These are phyloP conservation scores for Tausonia pullulans DNA, from an alignment of 1,284 basidiomycete species.

Conservation along the genomic window DNA sequence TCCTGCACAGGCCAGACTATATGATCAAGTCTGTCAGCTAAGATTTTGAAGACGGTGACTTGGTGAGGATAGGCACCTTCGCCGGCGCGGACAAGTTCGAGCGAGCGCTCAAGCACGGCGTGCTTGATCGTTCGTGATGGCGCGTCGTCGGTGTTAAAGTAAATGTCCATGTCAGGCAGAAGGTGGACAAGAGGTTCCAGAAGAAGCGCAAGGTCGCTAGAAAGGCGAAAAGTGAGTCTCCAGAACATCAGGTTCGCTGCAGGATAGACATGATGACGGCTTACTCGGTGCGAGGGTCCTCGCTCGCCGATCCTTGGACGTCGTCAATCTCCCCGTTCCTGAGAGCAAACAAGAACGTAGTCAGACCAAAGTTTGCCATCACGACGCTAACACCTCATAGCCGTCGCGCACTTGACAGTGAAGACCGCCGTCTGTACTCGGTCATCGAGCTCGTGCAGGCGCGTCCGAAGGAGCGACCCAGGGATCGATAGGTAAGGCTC, in stretches of 20 bases:
- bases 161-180: slow-evolving; percentile 3
- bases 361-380: not conserved
- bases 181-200: slow-evolving; percentile 1
- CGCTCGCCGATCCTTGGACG: not conserved
- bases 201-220: not conserved
- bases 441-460: not conserved
- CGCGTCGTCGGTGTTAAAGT: slow-evolving; percentile 9
- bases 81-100: not conserved
- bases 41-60: no score
- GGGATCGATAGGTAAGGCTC: slow-evolving; percentile 6
- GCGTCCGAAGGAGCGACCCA: not conserved
- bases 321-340: not conserved
- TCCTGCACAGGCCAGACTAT: not conserved
- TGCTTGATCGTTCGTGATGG: not conserved
- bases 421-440: slow-evolving; percentile 1
- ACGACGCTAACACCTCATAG: not conserved
- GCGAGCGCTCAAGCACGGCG: not conserved
- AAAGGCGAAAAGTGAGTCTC: not conserved
- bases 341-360: not conserved
- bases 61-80: not conserved
- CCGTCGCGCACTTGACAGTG: not conserved
- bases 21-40: no score
- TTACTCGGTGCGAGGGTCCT: no score
- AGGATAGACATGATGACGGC: not conserved
- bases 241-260: not conserved